Base-by-base conservation (phyloP, 1,139 yeast species). In the Schizosaccharomyces versatilis region DNA sequence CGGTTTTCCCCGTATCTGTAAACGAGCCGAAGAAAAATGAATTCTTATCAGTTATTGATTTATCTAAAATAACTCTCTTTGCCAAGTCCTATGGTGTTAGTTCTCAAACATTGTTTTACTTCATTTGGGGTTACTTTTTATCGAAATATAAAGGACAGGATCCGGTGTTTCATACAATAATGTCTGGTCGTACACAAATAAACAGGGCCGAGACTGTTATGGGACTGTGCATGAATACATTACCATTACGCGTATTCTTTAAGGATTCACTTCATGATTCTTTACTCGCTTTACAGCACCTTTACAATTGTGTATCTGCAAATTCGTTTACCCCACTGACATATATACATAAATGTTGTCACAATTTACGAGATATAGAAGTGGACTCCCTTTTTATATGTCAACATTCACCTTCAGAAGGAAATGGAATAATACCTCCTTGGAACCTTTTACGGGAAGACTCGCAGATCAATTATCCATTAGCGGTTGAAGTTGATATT, bases 181-280 rank as follows among this genome's bases (percentile, higher is more conserved):
- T 57, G 7, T 55, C 61, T 9, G 62, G 62, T 3, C 54, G 63
- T 36, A 40, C 55, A 10, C 42, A 47, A 9, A 49, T 54, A 10
- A 57, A 55, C 38, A 58, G 54, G 1, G 62, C 60, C 9, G 60
- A 59, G 14, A 41, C 39, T 7, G 54, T 56, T 36, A 54, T 59
- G 17, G 62, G 61, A 39, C 64, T 63, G 8, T 54, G 59, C 24
- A 62, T 62, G 63, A 57, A 53, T 7, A 59, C 62, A 2, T 39
- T 59, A 10, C 61, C 63, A 7, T 47, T 59, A 2, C 47, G 55
- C 2, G 58, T 57, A 5, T 10, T 17, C 7, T 42, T 55, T 8
- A 14, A 36, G 1, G 5, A 15, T 14, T 24, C 59, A 36, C 41
- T 52, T 38, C 7, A 39, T 15, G 53, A 53, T 12, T 40, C 55